Percentiles rank a stretch among this genome's conserved stretches.
These are phyloP conservation scores for Trypanosoma rangeli DNA, from an alignment of 208 protist genomes.

Conservation along the genomic window DNA sequence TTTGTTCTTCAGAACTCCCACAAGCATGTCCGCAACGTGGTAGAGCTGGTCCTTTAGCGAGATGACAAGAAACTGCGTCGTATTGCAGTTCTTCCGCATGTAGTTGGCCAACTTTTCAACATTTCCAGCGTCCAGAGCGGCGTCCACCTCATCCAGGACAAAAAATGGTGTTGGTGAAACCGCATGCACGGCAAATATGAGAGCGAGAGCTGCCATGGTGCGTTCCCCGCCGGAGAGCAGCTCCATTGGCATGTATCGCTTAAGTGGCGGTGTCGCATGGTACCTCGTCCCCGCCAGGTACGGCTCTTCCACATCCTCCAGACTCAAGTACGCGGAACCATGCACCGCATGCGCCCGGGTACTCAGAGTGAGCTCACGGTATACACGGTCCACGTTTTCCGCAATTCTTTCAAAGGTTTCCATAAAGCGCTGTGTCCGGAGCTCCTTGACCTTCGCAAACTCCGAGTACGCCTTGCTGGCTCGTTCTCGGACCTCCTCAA, in stretches of 20 bases:
- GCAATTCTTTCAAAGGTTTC: constrained; percentile 92
- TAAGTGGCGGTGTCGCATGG: constrained; percentile 96
- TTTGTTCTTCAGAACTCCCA: constrained; percentile 96
- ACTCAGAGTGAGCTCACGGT: constrained; percentile 94
- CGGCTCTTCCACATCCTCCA: constrained; percentile 96
- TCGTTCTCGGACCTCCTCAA: constrained; percentile 72
- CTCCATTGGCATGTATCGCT: constrained; percentile 98
- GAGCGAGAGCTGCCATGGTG: constrained; percentile 97
- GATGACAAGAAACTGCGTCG: constrained; percentile 97
- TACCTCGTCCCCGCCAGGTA: constrained; percentile 96
- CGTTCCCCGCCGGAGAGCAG: constrained; percentile 98
- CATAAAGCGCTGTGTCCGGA: constrained; percentile 92
- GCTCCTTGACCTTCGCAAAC: constrained; percentile 88
- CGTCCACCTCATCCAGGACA: constrained; percentile 99
- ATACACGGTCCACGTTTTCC: constrained; percentile 91
- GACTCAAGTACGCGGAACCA: constrained; percentile 93
- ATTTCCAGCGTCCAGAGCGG: constrained; percentile 97
- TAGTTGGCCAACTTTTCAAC: constrained; percentile 95
- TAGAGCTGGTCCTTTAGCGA: constrained; percentile 98
- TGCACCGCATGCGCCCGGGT: constrained; percentile 67
- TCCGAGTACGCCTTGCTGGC: constrained; percentile 70
- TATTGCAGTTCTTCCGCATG: constrained; percentile 75
- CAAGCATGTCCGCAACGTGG: constrained; percentile 91
- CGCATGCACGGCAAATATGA: constrained; percentile 98
- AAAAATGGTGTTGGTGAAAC: constrained; percentile 98